Evolutionary conservation across 768 basidiomycete species (phyloP).

Genomic region (Psilocybe azurescens): DNA sequence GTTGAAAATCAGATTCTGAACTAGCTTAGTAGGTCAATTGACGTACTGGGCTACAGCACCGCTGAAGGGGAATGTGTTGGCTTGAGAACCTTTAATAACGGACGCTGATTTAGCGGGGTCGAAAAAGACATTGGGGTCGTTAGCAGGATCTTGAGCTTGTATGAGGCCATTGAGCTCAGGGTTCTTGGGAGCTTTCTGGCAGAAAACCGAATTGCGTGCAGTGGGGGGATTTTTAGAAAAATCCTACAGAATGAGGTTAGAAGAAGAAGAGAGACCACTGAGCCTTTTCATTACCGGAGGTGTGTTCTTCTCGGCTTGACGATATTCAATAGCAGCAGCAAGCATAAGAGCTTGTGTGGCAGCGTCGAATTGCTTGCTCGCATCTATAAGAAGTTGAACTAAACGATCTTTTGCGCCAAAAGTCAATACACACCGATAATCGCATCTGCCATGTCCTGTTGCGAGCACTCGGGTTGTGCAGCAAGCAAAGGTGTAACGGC

Average conservation of each 20-base stretch:
- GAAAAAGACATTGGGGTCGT: conserved; percentile 57
- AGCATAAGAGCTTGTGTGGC: conserved; percentile 57
- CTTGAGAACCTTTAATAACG: conserved; percentile 51
- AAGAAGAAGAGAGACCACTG: not conserved
- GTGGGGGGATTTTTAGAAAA: conserved; percentile 57
- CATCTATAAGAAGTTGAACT: conserved; percentile 38
- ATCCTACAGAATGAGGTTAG: conserved; percentile 38
- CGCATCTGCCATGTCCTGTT: conserved; percentile 61
- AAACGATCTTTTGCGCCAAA: not conserved
- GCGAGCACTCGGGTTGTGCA: conserved; percentile 55
- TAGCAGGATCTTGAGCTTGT: conserved; percentile 57
- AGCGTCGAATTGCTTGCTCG: conserved; percentile 55
- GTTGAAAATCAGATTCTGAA: not conserved
- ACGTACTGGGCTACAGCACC: conserved; percentile 21
- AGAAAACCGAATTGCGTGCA: conserved; percentile 60
- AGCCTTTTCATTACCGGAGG: conserved; percentile 46
- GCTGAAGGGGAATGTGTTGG: conserved; percentile 54
- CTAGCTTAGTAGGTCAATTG: not conserved
- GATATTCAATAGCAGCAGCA: conserved; percentile 54
- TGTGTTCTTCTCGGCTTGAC: conserved; percentile 64
- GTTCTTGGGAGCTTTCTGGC: conserved; percentile 57
- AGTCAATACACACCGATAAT: conserved; percentile 52
- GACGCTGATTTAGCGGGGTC: conserved; percentile 45
- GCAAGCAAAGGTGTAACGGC: conserved; percentile 59
- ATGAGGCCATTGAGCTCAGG: conserved; percentile 52